Conservation (phyloP, 768 basidiomycete genomes). For the Leccinum variicolor region DNA sequence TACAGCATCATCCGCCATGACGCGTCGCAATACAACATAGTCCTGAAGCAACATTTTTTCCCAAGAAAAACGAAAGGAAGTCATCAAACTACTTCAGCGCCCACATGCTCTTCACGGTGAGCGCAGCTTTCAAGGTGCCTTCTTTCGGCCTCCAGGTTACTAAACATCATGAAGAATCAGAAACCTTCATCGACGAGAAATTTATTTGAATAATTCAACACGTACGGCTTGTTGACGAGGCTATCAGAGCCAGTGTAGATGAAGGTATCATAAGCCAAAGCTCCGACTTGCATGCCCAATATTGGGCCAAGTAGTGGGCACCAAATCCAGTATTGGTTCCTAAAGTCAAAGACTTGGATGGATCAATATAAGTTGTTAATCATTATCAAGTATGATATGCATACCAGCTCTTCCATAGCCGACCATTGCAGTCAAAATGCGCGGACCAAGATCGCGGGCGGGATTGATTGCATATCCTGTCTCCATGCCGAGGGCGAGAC, state of each 20-base stretch:
- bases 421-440: slow-evolving; percentile 65
- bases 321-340: slow-evolving; percentile 74
- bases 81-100: slow-evolving; percentile 10
- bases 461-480: slow-evolving; percentile 69
- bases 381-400: slow-evolving; percentile 29
- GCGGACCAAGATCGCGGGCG: slow-evolving; percentile 69
- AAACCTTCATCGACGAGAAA: background rate
- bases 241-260: slow-evolving; percentile 56
- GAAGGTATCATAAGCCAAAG: slow-evolving; percentile 55
- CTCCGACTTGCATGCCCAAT: slow-evolving; percentile 53
- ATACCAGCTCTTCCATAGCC: slow-evolving; percentile 55
- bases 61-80: background rate
- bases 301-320: slow-evolving; percentile 59
- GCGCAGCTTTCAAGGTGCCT: slow-evolving; percentile 15
- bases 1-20: background rate
- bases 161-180: background rate
- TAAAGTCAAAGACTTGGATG: slow-evolving; percentile 23
- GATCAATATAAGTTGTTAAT: background rate
- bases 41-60: background rate
- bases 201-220: background rate
- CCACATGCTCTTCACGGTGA: background rate
- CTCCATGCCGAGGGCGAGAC: slow-evolving; percentile 56
- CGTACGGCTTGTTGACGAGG: slow-evolving; percentile 50
- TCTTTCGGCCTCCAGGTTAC: slow-evolving; percentile 11
- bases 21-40: background rate